Conservation (phyloP, 371 early-diverging fungal species). For the Mucor indicus region DNA sequence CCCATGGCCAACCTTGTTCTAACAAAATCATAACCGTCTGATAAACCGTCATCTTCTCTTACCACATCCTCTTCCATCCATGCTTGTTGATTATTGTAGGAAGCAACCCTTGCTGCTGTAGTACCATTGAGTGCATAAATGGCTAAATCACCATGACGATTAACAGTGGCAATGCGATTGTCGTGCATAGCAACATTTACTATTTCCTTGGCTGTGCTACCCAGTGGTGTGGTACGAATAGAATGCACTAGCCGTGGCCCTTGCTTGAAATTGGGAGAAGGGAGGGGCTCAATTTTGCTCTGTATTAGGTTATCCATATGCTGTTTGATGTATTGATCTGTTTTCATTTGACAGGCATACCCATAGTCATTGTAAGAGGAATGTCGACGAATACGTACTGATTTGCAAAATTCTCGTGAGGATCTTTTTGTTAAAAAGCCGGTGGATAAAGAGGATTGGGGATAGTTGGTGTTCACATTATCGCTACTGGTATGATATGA, state of each 20-base stretch:
- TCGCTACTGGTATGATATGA: too few relatives aligned
- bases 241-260: constrained; percentile 25
- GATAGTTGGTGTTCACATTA: not conserved
- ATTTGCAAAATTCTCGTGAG: constrained; percentile 12
- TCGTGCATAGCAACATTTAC: constrained; percentile 30
- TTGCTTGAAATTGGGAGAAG: constrained; percentile 20
- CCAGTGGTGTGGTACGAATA: constrained; percentile 34
- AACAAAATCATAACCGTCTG: constrained; percentile 46
- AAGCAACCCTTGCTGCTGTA: constrained; percentile 29
- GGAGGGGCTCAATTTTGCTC: not conserved
- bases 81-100: constrained; percentile 1
- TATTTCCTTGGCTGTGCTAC: constrained; percentile 24
- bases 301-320: not conserved
- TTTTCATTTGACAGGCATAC: constrained; percentile 39
- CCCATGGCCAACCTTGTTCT: constrained; percentile 38
- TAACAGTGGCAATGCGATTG: constrained; percentile 35
- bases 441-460: not conserved
- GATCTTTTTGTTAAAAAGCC: not conserved
- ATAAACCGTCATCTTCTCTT: constrained; percentile 39
- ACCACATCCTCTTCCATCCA: constrained; percentile 29
- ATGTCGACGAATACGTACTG: constrained; percentile 24
- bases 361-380: constrained; percentile 48
- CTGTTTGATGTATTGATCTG: constrained; percentile 38
- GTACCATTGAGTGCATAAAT: constrained; percentile 40
- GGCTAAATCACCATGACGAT: constrained; percentile 40